A percentile compares a stretch with the other conserved stretches of the same genome.
Conservation (phyloP, 306 rosid species). For the Casuarina glauca region DNA sequence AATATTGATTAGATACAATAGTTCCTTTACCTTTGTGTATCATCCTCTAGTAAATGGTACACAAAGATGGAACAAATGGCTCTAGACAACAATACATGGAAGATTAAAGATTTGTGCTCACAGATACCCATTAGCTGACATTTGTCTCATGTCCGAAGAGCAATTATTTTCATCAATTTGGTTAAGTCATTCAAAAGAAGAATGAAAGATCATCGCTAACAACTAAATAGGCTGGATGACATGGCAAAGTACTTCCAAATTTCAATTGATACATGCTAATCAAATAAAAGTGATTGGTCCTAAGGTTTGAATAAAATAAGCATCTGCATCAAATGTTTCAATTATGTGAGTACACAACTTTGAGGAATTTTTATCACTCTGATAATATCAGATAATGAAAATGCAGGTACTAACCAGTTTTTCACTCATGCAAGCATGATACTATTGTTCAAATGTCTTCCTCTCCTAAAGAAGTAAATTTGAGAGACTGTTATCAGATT, state of each 20-base stretch:
- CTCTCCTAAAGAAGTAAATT: not conserved
- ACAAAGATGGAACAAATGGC: not conserved
- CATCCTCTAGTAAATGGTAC: no score
- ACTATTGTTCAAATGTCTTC: not conserved
- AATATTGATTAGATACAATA: not conserved
- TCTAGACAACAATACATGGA: not conserved
- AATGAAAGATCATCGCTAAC: not conserved
- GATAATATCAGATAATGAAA: not conserved
- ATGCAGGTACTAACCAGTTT: not conserved
- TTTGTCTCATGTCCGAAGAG: not conserved
- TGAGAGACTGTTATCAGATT: not conserved
- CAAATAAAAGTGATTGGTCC: not conserved
- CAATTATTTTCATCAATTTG: not conserved
- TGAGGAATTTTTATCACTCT: not conserved
- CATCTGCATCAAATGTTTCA: not conserved
- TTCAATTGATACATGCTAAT: not conserved
- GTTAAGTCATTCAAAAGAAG: not conserved
- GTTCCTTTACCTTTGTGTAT: no score
- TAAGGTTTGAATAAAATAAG: not conserved
- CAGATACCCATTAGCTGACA: not conserved
- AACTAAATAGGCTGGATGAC: not conserved
- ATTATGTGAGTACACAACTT: not conserved
- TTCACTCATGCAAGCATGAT: not conserved
- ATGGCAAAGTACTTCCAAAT: not conserved
- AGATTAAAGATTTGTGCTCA: not conserved